Conservation (phyloP, 2,329 filamentous ascomycete species). For the Xylaria sp. region DNA sequence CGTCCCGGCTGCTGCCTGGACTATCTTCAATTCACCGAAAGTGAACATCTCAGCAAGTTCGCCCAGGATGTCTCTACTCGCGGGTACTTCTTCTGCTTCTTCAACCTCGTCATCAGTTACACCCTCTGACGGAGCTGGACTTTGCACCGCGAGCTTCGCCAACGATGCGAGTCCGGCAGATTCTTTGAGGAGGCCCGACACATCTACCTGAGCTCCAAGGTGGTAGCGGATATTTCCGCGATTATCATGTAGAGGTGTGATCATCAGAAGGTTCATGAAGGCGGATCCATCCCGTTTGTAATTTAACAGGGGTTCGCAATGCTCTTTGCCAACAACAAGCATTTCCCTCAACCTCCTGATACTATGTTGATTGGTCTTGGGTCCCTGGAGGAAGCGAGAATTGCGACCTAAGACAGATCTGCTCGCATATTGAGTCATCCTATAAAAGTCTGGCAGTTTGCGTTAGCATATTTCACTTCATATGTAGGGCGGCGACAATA, state of each 20-base stretch:
- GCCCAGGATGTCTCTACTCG: slow-evolving; percentile 60
- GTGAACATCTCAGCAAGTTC: slow-evolving; percentile 78
- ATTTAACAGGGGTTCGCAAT: slow-evolving; percentile 80
- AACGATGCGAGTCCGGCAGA: slow-evolving; percentile 73
- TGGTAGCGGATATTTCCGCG: slow-evolving; percentile 73
- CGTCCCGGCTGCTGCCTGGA: slow-evolving; percentile 70
- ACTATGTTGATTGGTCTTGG: slow-evolving; percentile 73
- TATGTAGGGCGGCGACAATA: slow-evolving; percentile 46
- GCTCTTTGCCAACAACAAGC: slow-evolving; percentile 71
- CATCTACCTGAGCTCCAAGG: slow-evolving; percentile 78
- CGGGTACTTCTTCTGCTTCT: slow-evolving; percentile 23
- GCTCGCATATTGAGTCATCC: slow-evolving; percentile 79
- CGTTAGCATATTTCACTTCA: slow-evolving; percentile 27
- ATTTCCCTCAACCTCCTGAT: slow-evolving; percentile 71
- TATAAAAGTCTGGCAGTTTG: slow-evolving; percentile 70
- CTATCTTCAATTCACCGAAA: slow-evolving; percentile 71
- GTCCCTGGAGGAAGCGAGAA: slow-evolving; percentile 82
- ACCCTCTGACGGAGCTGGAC: slow-evolving; percentile 8
- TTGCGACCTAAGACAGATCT: slow-evolving; percentile 79
- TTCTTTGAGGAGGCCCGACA: slow-evolving; percentile 75
- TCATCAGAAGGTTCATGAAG: slow-evolving; percentile 81
- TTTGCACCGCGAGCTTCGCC: slow-evolving; percentile 56
- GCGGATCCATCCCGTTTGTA: slow-evolving; percentile 81
- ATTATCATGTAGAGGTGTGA: slow-evolving; percentile 76
- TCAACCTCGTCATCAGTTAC: neutral